These are phyloP conservation scores for Pseudohalonectria lignicola DNA, from an alignment of 2,329 filamentous ascomycete species.

Conservation along the genomic window DNA sequence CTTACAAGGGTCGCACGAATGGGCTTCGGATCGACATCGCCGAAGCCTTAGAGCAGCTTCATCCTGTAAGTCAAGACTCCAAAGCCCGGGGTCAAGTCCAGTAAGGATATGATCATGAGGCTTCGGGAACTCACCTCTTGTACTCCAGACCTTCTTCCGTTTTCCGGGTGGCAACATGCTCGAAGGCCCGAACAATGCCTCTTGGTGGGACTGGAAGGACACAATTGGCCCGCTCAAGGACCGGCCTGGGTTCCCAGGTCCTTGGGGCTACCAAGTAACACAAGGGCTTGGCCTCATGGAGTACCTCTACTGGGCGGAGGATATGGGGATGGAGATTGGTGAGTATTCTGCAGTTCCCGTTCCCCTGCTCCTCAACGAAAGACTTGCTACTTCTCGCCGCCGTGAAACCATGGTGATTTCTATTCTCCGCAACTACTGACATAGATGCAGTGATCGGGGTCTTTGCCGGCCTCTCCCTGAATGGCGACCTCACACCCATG, in stretches of 20 bases:
- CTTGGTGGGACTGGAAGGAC: conserved; percentile 40
- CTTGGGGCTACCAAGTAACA: conserved; percentile 52
- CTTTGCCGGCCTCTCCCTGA: conserved; percentile 44
- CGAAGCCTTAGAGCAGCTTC: conserved; percentile 18
- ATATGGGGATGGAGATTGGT: conserved; percentile 45
- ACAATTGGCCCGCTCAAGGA: conserved; percentile 41
- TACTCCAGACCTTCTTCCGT: conserved; percentile 40
- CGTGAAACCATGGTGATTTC: too few species aligned
- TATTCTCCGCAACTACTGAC: too few species aligned
- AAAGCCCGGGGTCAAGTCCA: too few species aligned
- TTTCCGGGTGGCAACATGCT: conserved; percentile 58
- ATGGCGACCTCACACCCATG: conserved; percentile 37
- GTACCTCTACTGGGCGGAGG: conserved; percentile 49
- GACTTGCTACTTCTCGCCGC: not conserved
- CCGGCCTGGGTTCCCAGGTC: conserved; percentile 42
- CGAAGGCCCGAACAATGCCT: conserved; percentile 29
- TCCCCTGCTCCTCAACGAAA: not conserved
- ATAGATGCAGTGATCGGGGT: conserved; percentile 41
- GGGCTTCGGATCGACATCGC: conserved; percentile 46
- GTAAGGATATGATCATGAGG: too few species aligned
- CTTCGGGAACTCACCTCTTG: too few species aligned
- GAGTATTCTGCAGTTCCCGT: too few species aligned
- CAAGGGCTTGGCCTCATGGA: conserved; percentile 52
- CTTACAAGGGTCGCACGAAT: conserved; percentile 46
- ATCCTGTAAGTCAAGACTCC: conserved; percentile 8